Base-by-base conservation (phyloP, 2,329 filamentous ascomycete genomes). In the Fusarium sp. region DNA sequence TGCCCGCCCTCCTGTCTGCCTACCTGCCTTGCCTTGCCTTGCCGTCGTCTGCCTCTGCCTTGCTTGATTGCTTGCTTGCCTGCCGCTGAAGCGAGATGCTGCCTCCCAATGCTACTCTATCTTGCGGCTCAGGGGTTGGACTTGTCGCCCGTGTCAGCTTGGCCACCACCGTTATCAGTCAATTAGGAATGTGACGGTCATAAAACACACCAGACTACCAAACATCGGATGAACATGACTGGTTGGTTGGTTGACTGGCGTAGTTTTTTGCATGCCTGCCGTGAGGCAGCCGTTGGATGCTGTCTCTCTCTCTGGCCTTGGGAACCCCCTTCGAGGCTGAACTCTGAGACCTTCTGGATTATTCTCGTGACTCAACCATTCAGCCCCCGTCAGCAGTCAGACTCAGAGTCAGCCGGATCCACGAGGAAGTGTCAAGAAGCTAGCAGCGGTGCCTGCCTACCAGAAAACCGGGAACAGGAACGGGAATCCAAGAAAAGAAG, bases 31-130 rank as follows among this genome's bases (percentile, higher is more conserved):
- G 42, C 35, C 31, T 20, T 57, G 42, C 35, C 22, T 24, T 27
- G 31, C 63, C 40, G 47, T 47, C 8, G 20, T 38, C 22, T 58
- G 56, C 56, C 40, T 40, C 35, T 38, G 35, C 35, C 40, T 45
- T 45, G 40, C 38, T 42, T 20, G 38, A 42, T 42, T 67, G 65
- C 52, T n/a, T 58, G 24, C 45, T 29, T 68, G 69, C 69, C 74
- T 74, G 72, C 76, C 65, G 73, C 61, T 38, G 58, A 69, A 72
- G 67, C 67, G 64, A 67, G 60, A 62, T 37, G 47, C 52, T 65
- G 9, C 58, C 59, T 63, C 66, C 71, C 50, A 69, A 73, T 72
- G 59, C 54, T 67, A 69, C 66, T 62, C 64, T 71, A 66, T 61
- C 64, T 42, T 59, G 57, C 64, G 52, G 70, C 58, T 68, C 69